Percentiles rank a stretch among this genome's conserved stretches.
These are phyloP conservation scores for Citrullus amarus DNA, from an alignment of 306 rosid species.

Conservation along the genomic window DNA sequence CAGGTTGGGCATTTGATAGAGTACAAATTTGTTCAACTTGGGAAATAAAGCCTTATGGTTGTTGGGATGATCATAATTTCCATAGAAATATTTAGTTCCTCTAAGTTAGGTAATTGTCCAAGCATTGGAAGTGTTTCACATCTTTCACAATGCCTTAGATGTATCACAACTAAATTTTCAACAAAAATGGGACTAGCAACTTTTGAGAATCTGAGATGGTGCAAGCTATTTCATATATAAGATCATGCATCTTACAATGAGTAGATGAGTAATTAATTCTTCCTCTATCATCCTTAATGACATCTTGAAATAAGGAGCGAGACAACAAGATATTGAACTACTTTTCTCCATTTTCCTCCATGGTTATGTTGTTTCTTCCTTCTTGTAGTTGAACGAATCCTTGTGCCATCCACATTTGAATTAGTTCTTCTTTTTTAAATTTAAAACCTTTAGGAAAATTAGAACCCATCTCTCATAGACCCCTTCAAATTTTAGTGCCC, in stretches of 20 bases:
- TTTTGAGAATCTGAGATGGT: neutral
- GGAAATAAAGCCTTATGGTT: neutral
- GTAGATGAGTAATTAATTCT: too few relatives aligned
- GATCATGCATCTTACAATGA: slow-evolving; percentile 6
- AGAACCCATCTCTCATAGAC: neutral
- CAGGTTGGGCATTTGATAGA: neutral
- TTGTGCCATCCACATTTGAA: slow-evolving; percentile 15
- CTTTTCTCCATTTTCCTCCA: neutral
- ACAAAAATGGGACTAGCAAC: too few relatives aligned
- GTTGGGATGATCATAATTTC: neutral
- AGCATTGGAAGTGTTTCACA: neutral
- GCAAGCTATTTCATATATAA: slow-evolving; percentile 10
- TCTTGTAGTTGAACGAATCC: neutral
- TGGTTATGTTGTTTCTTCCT: neutral
- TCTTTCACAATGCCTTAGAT: neutral
- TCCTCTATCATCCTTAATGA: fast-evolving
- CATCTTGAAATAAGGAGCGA: slow-evolving; percentile 4
- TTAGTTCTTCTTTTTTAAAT: neutral
- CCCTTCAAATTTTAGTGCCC: neutral
- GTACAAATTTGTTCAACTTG: neutral
- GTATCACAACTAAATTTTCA: too few relatives aligned
- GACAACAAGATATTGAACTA: neutral
- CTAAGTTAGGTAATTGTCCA: neutral
- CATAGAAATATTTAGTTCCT: neutral
- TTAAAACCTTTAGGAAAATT: neutral